Conservation (phyloP, 345 rosid genomes). For the Cardiospermum halicacabum region DNA sequence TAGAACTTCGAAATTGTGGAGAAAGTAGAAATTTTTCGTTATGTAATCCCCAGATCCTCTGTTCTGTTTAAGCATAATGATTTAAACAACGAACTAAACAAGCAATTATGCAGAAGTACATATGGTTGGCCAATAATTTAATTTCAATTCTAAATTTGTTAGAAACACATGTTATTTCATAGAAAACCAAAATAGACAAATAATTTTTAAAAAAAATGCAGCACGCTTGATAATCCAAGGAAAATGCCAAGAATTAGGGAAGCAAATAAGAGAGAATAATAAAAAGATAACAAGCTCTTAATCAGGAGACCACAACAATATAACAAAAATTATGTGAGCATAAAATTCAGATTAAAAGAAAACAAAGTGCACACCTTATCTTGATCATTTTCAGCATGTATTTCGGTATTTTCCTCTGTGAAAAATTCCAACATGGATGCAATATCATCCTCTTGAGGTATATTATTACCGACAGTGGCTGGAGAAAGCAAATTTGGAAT, state of each 20-base stretch:
- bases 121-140: background rate
- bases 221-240: too few relatives aligned
- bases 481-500: constrained; percentile 17
- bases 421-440: constrained; percentile 27
- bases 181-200: background rate
- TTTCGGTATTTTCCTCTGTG: constrained; percentile 14
- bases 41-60: background rate
- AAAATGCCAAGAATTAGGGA: background rate
- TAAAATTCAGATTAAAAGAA: too few relatives aligned
- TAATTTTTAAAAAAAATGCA: background rate
- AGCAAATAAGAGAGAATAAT: background rate
- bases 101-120: background rate
- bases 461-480: background rate
- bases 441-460: constrained; percentile 19
- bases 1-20: too few relatives aligned
- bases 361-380: constrained; percentile 18
- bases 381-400: constrained; percentile 3
- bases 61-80: background rate
- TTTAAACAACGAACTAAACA: background rate
- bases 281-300: background rate
- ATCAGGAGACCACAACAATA: background rate
- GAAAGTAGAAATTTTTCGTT: background rate
- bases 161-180: background rate
- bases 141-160: background rate
- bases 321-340: background rate